Conservation (phyloP, 2,329 filamentous ascomycete genomes). For the Ophioceras dolichostomum region DNA sequence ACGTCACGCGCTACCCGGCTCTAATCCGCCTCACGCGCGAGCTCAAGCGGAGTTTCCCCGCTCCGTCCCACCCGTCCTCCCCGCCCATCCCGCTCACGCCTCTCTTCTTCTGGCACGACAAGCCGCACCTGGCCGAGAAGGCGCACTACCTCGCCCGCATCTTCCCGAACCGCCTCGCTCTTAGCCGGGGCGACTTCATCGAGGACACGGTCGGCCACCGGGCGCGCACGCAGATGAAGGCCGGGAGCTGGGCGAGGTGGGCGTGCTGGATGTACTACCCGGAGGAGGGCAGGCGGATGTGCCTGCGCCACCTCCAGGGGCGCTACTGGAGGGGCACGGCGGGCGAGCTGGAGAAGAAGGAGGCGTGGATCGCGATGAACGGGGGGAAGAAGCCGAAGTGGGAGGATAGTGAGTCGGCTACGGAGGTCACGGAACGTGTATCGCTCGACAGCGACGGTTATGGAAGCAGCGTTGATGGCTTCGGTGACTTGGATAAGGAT, state of each 20-base stretch:
- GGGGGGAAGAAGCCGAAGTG: neutral
- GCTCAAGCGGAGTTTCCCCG: conserved; percentile 21
- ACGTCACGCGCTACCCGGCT: conserved; percentile 28
- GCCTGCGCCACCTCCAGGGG: conserved; percentile 37
- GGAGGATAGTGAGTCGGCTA: neutral
- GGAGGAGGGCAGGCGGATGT: conserved; percentile 28
- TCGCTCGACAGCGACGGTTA: neutral
- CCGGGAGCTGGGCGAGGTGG: conserved; percentile 37
- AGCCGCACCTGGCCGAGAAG: conserved; percentile 37
- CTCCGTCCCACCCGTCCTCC: conserved; percentile 2
- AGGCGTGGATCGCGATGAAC: conserved; percentile 2
- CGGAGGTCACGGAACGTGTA: neutral
- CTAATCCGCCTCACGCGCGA: conserved; percentile 27
- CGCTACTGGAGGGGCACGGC: conserved; percentile 34
- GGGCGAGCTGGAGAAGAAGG: conserved; percentile 8
- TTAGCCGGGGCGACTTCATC: conserved; percentile 40
- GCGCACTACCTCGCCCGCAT: conserved; percentile 36
- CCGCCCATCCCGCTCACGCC: conserved; percentile 33
- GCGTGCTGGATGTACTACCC: conserved; percentile 44
- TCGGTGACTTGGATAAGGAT: too few relatives aligned
- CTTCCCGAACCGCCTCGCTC: conserved; percentile 35
- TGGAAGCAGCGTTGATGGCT: neutral
- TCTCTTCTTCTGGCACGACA: conserved; percentile 48
- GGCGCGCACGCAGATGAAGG: conserved; percentile 43
- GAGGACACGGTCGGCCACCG: conserved; percentile 43